Evolutionary conservation across 2,329 filamentous ascomycete genomes (phyloP), one percentile per base, ranked within the genome.

Genomic region (Aspergillus fischeri): DNA sequence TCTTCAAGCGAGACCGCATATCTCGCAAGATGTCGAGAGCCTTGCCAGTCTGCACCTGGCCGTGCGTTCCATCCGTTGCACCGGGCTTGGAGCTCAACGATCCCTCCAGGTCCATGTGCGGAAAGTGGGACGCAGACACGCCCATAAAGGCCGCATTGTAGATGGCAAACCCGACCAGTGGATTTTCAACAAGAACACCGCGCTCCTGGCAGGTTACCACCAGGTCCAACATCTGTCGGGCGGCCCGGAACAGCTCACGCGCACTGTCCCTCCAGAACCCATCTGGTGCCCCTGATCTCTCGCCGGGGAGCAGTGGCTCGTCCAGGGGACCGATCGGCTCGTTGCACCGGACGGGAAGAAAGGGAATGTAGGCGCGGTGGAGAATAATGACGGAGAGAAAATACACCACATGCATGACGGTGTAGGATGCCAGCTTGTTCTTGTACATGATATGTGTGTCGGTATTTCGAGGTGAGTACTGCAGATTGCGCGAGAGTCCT

Each of bases 311-410:
- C 2, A 73, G 58, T 2, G 80, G 80, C 49, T 78, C 77, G 58
- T 84, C 82, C 38, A 83, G 61, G 0, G 82, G 82, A 2, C 83
- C 83, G 48, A 77, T 66, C 2, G 82, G 82, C 63, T 79, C 78
- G 24, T 70, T 65, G 61, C 76, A 78, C 20, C 76, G 74, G 48
- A 83, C 70, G 1, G 82, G 80, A 5, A 83, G 69, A 64, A 83
- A 84, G 0, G 81, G 81, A 14, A 85, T 70, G 60, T 83, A 83
- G 54, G 83, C 78, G 54, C 83, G 77, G 60, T 84, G 80, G 4
- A 85, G 75, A 52, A 82, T 77, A 50, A 84, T 80, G 38, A 80
- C 78, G 42, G 80, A 83, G 7, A 84, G 73, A 38, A 81, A 77
- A 58, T 81, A 80, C 9, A 83, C 73, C 9, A 79, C 76, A 61